These are phyloP conservation scores for Linnemannia exigua DNA, from an alignment of 192 early-diverging fungal species.

Conservation along the genomic window DNA sequence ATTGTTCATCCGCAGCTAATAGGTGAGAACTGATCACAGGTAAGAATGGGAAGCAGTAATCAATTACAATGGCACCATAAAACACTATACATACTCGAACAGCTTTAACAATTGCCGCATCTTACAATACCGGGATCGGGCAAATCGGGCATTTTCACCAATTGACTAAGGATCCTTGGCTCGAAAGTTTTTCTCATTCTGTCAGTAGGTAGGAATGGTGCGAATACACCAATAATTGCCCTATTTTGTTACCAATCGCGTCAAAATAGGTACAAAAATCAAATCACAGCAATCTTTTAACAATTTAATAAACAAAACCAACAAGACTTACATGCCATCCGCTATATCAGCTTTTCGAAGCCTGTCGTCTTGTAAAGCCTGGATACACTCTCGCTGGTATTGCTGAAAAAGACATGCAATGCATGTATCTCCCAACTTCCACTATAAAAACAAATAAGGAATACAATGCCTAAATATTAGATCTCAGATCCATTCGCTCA, in stretches of 20 bases:
- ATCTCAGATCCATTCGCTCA: neutral
- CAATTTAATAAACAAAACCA: neutral
- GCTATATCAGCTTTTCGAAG: conserved; percentile 23
- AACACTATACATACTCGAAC: no score
- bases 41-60: no score
- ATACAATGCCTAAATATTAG: conserved; percentile 10
- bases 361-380: conserved; percentile 12
- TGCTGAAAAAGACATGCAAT: conserved; percentile 17
- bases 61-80: no score
- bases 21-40: no score
- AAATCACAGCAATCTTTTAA: neutral
- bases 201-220: conserved; percentile 10
- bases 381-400: conserved; percentile 13
- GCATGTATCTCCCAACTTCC: conserved; percentile 12
- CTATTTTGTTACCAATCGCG: neutral
- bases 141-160: conserved; percentile 6
- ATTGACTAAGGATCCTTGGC: conserved; percentile 7
- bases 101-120: no score
- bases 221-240: no score
- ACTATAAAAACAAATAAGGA: neutral
- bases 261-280: neutral
- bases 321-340: conserved; percentile 3
- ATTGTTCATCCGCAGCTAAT: no score
- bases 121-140: conserved; percentile 28
- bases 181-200: conserved; percentile 3